These are phyloP conservation scores for Zymoseptoria tritici DNA, from an alignment of 2,329 filamentous ascomycete genomes.

Conservation along the genomic window DNA sequence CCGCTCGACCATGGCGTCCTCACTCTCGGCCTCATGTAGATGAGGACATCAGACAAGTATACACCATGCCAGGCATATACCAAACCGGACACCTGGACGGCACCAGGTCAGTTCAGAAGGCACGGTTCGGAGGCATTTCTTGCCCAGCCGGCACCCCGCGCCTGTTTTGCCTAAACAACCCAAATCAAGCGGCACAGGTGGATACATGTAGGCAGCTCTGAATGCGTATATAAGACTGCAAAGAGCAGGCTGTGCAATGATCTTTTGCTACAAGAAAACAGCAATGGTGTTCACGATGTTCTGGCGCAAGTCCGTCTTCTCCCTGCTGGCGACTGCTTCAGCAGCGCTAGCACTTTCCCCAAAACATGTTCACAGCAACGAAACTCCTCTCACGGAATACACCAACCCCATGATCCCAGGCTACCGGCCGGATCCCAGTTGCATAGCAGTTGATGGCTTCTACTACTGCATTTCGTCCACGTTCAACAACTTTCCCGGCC, in stretches of 20 bases:
- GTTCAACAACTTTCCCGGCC: conserved; percentile 41
- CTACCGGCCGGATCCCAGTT: conserved; percentile 41
- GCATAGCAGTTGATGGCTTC: conserved; percentile 36
- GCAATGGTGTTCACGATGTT: neutral
- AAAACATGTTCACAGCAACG: neutral
- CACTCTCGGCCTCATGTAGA: neutral
- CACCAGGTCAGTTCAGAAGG: neutral
- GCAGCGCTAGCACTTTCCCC: neutral
- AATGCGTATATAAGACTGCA: neutral
- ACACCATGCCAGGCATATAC: neutral
- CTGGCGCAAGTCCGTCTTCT: neutral
- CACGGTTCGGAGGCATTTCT: neutral
- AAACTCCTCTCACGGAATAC: conserved; percentile 12
- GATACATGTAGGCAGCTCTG: neutral
- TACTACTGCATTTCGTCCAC: conserved; percentile 41
- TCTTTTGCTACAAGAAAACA: neutral
- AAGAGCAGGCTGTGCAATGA: no score
- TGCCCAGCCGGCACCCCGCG: neutral
- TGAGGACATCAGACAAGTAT: neutral
- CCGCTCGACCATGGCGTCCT: neutral
- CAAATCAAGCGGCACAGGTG: neutral
- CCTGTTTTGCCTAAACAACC: neutral
- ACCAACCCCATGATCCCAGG: conserved; percentile 43
- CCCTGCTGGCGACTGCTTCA: neutral
- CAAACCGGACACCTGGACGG: neutral